phyloP scores from a whole-genome alignment of 768 basidiomycete genomes.

The Gautieria morchelliformis region DNA sequence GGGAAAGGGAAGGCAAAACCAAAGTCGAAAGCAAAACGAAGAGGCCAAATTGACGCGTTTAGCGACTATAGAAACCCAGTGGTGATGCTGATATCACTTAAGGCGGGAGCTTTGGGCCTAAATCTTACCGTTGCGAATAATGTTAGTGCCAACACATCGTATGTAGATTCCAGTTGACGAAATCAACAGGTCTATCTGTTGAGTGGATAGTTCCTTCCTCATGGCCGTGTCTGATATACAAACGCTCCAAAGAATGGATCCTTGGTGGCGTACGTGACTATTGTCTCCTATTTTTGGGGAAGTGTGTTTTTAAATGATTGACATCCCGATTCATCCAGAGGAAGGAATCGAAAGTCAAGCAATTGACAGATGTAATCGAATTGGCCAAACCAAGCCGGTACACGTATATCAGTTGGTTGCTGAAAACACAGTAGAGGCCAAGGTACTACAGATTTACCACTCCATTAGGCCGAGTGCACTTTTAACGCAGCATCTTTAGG shows the following conservation, averaged over 20 bases:
- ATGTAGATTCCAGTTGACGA: not conserved
- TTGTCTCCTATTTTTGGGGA: not conserved
- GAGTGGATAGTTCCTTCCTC: constrained; percentile 3
- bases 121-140: constrained; percentile 88
- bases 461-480: not conserved
- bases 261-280: constrained; percentile 30
- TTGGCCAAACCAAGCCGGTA: constrained; percentile 76
- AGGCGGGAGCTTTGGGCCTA: constrained; percentile 73
- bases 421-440: constrained; percentile 81
- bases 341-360: constrained; percentile 83
- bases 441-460: constrained; percentile 26
- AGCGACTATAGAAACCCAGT: constrained; percentile 42
- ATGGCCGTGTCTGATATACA: not conserved
- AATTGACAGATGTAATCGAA: constrained; percentile 72
- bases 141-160: constrained; percentile 23
- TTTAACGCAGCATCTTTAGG: constrained; percentile 23
- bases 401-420: constrained; percentile 87
- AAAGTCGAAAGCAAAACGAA: not conserved
- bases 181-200: constrained; percentile 44
- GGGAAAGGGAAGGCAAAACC: constrained; percentile 21
- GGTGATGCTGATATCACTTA: constrained; percentile 82
- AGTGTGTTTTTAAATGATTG: not conserved
- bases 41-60: constrained; percentile 14
- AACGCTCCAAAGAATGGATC: constrained; percentile 57
- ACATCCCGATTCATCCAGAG: constrained; percentile 21